These are phyloP conservation scores for Kuraishia molischiana DNA, from an alignment of 805 yeast genomes.

Conservation along the genomic window DNA sequence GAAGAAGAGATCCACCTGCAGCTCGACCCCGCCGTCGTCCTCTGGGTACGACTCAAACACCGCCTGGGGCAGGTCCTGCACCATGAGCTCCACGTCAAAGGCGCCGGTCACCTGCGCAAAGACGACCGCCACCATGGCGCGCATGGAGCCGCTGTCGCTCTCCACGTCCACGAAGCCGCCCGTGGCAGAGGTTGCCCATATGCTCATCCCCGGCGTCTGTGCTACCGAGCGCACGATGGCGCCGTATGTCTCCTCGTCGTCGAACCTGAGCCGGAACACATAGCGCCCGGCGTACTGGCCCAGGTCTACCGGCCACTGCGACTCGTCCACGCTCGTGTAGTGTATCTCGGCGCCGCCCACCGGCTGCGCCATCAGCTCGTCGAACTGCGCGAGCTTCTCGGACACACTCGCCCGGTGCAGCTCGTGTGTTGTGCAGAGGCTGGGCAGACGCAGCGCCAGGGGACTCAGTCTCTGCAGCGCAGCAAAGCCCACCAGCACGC, in stretches of 20 bases:
- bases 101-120: slow-evolving; percentile 5
- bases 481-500: too few species aligned
- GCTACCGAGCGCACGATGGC: too few species aligned
- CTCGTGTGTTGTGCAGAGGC: too few species aligned
- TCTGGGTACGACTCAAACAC: slow-evolving; percentile 46
- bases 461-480: too few species aligned
- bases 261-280: slow-evolving; percentile 33
- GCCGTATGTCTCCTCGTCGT: slow-evolving; percentile 10
- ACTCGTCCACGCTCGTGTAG: slow-evolving; percentile 2
- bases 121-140: slow-evolving; percentile 10
- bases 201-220: slow-evolving; percentile 14
- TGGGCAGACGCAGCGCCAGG: too few species aligned
- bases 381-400: too few species aligned
- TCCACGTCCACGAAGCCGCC: slow-evolving; percentile 39
- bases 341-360: too few species aligned
- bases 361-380: too few species aligned
- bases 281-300: slow-evolving; percentile 28
- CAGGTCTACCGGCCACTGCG: slow-evolving; percentile 29
- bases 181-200: slow-evolving; percentile 39
- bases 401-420: too few species aligned
- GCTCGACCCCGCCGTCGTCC: slow-evolving; percentile 5
- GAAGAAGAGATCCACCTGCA: slow-evolving; percentile 48
- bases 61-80: slow-evolving; percentile 47
- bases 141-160: slow-evolving; percentile 12
- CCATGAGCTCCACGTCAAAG: slow-evolving; percentile 28